Conservation (phyloP, 2,329 filamentous ascomycete genomes). For the Fusarium annulatum region DNA sequence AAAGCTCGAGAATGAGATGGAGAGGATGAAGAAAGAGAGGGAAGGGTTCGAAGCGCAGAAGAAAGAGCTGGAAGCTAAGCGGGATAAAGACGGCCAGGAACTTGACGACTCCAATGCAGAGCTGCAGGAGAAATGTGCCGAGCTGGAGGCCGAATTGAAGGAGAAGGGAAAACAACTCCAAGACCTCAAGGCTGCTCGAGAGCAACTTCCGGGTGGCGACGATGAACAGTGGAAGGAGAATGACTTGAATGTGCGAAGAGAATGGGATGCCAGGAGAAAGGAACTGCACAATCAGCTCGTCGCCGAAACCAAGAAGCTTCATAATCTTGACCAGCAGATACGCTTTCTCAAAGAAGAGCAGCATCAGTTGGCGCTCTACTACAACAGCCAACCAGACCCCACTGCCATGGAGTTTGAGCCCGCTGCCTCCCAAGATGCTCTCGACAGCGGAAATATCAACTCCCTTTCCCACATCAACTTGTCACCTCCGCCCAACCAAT, state of each 20-base stretch:
- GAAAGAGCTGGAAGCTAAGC: conserved; percentile 60
- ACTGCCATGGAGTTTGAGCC: conserved; percentile 62
- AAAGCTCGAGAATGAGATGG: conserved; percentile 73
- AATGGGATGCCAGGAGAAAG: conserved; percentile 66
- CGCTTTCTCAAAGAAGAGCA: conserved; percentile 60
- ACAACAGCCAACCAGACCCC: conserved; percentile 58
- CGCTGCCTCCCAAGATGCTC: conserved; percentile 56
- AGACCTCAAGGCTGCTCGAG: conserved; percentile 76
- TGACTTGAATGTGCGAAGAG: conserved; percentile 63
- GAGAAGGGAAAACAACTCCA: conserved; percentile 75
- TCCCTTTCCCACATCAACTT: conserved; percentile 56
- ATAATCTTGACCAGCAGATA: conserved; percentile 60
- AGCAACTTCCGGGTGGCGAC: conserved; percentile 70
- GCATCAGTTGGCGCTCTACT: conserved; percentile 59
- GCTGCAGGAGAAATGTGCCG: conserved; percentile 72
- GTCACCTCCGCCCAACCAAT: conserved; percentile 53
- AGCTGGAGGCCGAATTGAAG: conserved; percentile 78
- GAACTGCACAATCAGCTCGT: conserved; percentile 63
- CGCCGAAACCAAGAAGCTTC: conserved; percentile 59
- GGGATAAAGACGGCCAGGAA: conserved; percentile 62
- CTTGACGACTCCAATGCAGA: conserved; percentile 66
- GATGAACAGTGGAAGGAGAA: conserved; percentile 67
- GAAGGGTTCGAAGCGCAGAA: conserved; percentile 66
- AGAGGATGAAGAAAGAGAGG: conserved; percentile 68
- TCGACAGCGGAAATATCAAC: conserved; percentile 61